Evolutionary conservation across 306 rosid genomes (phyloP).

Genomic region (Quercus engelmannii): DNA sequence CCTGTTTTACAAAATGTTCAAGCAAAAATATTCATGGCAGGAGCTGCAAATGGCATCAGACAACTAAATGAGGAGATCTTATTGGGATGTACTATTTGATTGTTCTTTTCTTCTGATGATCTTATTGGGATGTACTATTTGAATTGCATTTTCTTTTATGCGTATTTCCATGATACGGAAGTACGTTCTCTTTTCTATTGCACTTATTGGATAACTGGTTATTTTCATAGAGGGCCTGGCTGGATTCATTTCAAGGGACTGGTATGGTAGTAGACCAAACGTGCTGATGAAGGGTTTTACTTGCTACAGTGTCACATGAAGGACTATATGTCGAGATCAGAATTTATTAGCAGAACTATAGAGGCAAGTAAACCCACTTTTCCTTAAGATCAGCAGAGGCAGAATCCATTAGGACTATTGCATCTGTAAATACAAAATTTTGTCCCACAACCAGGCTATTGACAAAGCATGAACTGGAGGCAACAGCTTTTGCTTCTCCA

Average conservation of each 20-base stretch:
- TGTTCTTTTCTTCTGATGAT: not conserved
- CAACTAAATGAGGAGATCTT: too few relatives aligned
- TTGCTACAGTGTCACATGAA: slow-evolving; percentile 33
- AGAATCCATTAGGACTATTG: slow-evolving; percentile 29
- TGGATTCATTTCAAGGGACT: too few relatives aligned
- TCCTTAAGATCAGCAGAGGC: slow-evolving; percentile 25
- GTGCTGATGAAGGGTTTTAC: too few relatives aligned
- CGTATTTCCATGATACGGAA: not conserved
- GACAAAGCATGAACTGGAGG: slow-evolving; percentile 58
- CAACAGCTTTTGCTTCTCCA: slow-evolving; percentile 28
- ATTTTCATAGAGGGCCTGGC: too few relatives aligned
- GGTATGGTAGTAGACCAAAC: too few relatives aligned
- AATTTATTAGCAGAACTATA: slow-evolving; percentile 55
- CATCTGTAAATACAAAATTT: slow-evolving; percentile 31
- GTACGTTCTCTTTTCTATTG: not conserved
- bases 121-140: not conserved
- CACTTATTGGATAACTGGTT: not conserved
- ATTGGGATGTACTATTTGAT: not conserved
- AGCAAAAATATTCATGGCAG: too few relatives aligned
- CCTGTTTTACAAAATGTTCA: too few relatives aligned
- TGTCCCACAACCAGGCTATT: slow-evolving; percentile 58
- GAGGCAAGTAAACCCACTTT: slow-evolving; percentile 48
- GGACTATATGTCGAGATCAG: slow-evolving; percentile 64
- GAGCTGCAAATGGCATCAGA: too few relatives aligned
- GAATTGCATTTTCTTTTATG: not conserved